Evolutionary conservation across 805 yeast species (phyloP), one percentile per base, ranked within the genome.

Genomic region (Candida sithepensis): DNA sequence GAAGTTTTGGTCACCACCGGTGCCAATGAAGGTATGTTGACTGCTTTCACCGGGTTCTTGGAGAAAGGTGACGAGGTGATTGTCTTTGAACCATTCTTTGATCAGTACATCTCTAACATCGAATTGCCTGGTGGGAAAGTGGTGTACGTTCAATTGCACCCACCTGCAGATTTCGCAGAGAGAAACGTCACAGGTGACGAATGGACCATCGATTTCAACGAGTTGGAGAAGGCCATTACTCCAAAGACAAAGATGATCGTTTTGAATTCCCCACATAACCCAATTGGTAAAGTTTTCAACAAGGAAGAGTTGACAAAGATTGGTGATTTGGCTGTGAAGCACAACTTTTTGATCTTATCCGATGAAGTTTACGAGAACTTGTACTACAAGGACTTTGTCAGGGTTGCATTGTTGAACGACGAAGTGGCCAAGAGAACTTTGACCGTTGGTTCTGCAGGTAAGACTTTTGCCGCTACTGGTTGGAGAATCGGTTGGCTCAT

Each of bases 401-500:
- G 98, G 61, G 85, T 94, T 42, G 96, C 97, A 2, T 81, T 88
- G 2, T 70, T 92, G 46, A 73, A 83, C 4, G 91, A 92, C 4
- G 96, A 90, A 58, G 77, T 90, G 50, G 84, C 79, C 23, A 79
- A 80, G 48, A 73, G 90, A 60, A 88, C 97, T 0, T 70, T 94
- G 47, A 84, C 97, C 3, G 95, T 94, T 20, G 98, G 98, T 1
- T 88, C 97, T 24, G 99, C 97, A 6, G 99, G 99, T 53, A 94
- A 94, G 68, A 82, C 96, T 0, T 94, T 94, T 71, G 96, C 97
- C n/a, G 96, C 96, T 39, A 94, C 99, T 12, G 99, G 99, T 45
- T 94, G 98, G 97, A 84, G 99, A 73, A 79, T 94, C 45, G 99
- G 99, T 46, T 94, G 96, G 95, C 77, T 92, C 34, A 83, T 91